phyloP scores from a whole-genome alignment of 139 green algal genomes.

The Chlamydomonas applanata region DNA sequence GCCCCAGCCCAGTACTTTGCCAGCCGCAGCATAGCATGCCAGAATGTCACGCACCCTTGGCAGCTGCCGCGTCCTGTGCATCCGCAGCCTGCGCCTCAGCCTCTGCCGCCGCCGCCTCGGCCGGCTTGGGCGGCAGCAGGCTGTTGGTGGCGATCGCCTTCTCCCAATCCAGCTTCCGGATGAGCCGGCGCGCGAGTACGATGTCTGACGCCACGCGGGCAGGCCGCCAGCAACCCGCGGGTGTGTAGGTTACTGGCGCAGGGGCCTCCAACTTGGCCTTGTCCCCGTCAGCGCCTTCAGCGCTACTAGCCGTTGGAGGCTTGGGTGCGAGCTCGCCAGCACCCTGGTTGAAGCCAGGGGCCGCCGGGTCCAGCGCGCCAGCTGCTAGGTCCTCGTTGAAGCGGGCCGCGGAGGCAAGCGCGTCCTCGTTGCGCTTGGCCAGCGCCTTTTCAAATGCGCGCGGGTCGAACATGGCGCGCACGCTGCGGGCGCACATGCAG shows the following conservation, averaged over 20 bases:
- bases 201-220: conserved; percentile 63
- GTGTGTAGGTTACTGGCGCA: neutral
- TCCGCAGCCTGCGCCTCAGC: conserved; percentile 10
- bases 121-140: conserved; percentile 30
- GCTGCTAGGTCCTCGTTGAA: conserved; percentile 44
- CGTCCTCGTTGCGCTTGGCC: conserved; percentile 42
- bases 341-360: conserved; percentile 50
- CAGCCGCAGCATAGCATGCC: too few relatives aligned
- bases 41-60: conserved; percentile 5
- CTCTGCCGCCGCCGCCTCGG: neutral
- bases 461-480: conserved; percentile 43
- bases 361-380: conserved; percentile 33
- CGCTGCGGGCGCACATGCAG: neutral
- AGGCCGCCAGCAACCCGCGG: conserved; percentile 41
- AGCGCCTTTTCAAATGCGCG: conserved; percentile 35
- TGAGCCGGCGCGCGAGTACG: conserved; percentile 50
- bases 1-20: too few relatives aligned
- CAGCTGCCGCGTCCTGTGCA: conserved; percentile 18
- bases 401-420: conserved; percentile 23
- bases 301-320: neutral
- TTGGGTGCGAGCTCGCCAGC: conserved; percentile 33
- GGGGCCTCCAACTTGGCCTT: conserved; percentile 1
- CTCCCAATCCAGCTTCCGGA: conserved; percentile 73
- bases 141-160: conserved; percentile 66
- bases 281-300: neutral